Evolutionary conservation across 805 yeast species (phyloP).

Genomic region (Candida tallmaniae): DNA sequence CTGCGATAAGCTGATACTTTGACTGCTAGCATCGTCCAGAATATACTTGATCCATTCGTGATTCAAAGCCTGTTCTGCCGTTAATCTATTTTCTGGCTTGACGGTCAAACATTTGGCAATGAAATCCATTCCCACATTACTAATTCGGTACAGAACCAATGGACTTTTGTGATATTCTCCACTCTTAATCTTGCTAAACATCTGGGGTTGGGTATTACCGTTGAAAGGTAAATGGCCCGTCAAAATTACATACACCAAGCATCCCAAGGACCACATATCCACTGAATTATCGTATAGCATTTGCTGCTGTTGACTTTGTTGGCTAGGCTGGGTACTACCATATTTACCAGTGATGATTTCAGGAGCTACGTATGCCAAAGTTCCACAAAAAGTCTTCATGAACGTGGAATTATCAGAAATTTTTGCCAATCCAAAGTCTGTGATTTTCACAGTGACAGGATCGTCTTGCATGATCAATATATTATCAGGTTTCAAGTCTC

Average conservation of each 20-base stretch:
- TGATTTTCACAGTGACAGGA: constrained; percentile 86
- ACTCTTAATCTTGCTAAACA: constrained; percentile 67
- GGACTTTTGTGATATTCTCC: constrained; percentile 83
- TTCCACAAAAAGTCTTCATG: constrained; percentile 96
- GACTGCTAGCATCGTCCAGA: constrained; percentile 20
- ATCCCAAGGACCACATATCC: constrained; percentile 98
- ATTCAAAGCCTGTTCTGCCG: constrained; percentile 69
- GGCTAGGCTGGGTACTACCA: constrained; percentile 22
- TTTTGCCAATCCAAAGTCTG: constrained; percentile 96
- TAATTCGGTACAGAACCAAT: constrained; percentile 58
- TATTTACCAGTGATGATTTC: constrained; percentile 68
- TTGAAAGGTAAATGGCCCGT: constrained; percentile 95
- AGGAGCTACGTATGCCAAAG: constrained; percentile 95
- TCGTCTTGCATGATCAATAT: constrained; percentile 85
- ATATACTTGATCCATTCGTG: constrained; percentile 72
- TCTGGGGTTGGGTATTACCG: constrained; percentile 83
- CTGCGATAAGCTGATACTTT: constrained; percentile 56
- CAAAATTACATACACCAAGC: constrained; percentile 83
- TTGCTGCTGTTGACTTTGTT: constrained; percentile 6
- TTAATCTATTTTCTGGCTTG: constrained; percentile 66
- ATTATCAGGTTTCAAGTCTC: constrained; percentile 96
- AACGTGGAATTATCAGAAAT: constrained; percentile 77
- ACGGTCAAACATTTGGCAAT: constrained; percentile 67
- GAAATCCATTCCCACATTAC: constrained; percentile 69
- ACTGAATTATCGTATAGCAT: constrained; percentile 71